Conservation (phyloP, 1,284 basidiomycete species). For the Pterulicium gracile region DNA sequence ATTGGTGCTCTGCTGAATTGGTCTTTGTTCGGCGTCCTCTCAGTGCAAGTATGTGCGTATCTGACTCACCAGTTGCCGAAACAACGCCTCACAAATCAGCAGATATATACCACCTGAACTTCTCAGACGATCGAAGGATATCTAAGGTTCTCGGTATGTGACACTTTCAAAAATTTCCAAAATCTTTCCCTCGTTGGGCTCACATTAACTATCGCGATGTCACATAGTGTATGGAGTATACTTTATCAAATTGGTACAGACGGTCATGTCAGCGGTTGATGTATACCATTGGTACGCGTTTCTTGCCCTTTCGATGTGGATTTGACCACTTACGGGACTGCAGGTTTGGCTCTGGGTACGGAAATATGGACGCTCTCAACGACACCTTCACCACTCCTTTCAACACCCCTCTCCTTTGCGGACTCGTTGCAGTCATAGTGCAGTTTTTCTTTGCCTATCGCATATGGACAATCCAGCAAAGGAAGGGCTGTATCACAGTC, state of each 20-base stretch:
- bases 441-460: background rate
- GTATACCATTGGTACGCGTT: background rate
- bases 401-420: background rate
- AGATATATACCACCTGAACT: conserved; percentile 1
- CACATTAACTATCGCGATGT: too few species aligned
- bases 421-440: background rate
- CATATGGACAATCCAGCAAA: too few species aligned
- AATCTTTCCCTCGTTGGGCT: background rate
- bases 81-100: background rate
- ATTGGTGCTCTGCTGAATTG: background rate
- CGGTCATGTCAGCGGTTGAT: background rate
- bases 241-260: background rate
- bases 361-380: background rate
- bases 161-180: background rate
- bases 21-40: background rate
- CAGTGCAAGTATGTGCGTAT: background rate
- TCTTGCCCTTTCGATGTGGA: background rate
- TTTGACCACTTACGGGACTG: background rate
- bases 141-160: background rate
- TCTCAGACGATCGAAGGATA: background rate
- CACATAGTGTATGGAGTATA: background rate
- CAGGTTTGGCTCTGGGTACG: background rate
- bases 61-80: background rate
- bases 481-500: too few species aligned
- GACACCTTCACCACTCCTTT: background rate